A percentile compares a stretch with the other conserved stretches of the same genome.
Conservation (phyloP, 805 yeast species). For the Metschnikowia gruessii region DNA sequence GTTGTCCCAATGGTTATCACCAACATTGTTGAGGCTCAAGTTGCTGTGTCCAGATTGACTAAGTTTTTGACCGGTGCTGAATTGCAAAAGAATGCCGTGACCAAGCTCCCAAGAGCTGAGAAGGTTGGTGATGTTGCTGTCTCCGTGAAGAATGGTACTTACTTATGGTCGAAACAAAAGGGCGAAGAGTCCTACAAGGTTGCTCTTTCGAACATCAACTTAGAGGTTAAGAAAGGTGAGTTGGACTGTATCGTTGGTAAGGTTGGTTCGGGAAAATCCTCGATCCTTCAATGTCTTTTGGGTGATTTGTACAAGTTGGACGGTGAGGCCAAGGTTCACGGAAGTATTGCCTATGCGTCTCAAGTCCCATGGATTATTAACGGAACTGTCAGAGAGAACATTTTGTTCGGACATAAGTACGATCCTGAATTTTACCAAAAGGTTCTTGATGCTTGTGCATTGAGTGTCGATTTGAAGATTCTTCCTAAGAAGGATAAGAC, state of each 20-base stretch:
- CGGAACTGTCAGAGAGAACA: conserved; percentile 87
- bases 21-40: conserved; percentile 83
- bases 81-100: conserved; percentile 76
- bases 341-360: conserved; percentile 83
- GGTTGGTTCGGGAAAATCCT: conserved; percentile 90
- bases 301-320: conserved; percentile 78
- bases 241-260: conserved; percentile 82
- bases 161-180: conserved; percentile 75
- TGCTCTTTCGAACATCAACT: conserved; percentile 61
- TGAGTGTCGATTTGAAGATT: conserved; percentile 69
- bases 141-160: conserved; percentile 61
- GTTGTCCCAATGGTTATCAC: conserved; percentile 90
- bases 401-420: conserved; percentile 81
- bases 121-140: conserved; percentile 67
- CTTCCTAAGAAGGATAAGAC: conserved; percentile 90
- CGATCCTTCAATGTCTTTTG: conserved; percentile 70
- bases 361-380: conserved; percentile 98
- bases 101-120: conserved; percentile 45
- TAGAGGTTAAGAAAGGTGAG: conserved; percentile 68
- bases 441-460: conserved; percentile 86
- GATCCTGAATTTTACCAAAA: conserved; percentile 78
- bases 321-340: conserved; percentile 71
- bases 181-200: conserved; percentile 54
- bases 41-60: conserved; percentile 71
- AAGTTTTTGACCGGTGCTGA: conserved; percentile 73